Evolutionary conservation across 1,284 basidiomycete genomes (phyloP).

Genomic region (Trichosporon sp.): DNA sequence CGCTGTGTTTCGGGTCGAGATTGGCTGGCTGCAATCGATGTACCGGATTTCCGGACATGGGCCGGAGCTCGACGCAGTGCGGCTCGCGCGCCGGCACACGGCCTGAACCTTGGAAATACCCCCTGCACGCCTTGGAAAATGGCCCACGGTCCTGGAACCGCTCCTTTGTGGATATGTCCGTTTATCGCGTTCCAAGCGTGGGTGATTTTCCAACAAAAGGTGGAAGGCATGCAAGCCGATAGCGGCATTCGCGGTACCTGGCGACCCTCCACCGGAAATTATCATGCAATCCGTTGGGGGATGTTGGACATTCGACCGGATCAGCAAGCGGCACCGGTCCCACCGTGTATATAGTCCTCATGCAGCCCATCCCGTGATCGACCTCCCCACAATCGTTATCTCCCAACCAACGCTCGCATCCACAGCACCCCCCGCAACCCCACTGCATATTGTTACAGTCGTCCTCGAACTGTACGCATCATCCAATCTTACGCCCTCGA

Average conservation of each 20-base stretch:
- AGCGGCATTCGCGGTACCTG: not conserved
- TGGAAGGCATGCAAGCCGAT: not conserved
- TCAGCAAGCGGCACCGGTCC: not conserved
- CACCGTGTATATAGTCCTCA: not conserved
- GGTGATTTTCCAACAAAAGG: constrained; percentile 9
- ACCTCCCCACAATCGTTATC: constrained; percentile 2
- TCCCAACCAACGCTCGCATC: not conserved
- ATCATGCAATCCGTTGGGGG: constrained; percentile 8
- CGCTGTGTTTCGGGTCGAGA: not conserved
- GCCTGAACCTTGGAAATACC: constrained; percentile 18
- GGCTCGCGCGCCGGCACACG: not conserved
- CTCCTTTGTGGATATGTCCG: not conserved
- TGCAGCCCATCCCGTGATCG: not conserved
- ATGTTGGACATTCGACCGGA: constrained; percentile 6
- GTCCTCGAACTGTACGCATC: not conserved
- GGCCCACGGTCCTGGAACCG: not conserved
- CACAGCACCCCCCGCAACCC: not conserved
- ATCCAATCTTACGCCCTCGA: not conserved
- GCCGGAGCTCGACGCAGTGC: not conserved
- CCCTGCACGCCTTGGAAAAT: constrained; percentile 13
- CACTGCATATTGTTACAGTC: not conserved
- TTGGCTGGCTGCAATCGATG: not conserved
- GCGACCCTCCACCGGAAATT: constrained; percentile 1
- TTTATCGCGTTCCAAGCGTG: not conserved
- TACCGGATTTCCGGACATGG: not conserved